These are phyloP conservation scores for Russula abietina DNA, from an alignment of 768 basidiomycete species.

Conservation along the genomic window DNA sequence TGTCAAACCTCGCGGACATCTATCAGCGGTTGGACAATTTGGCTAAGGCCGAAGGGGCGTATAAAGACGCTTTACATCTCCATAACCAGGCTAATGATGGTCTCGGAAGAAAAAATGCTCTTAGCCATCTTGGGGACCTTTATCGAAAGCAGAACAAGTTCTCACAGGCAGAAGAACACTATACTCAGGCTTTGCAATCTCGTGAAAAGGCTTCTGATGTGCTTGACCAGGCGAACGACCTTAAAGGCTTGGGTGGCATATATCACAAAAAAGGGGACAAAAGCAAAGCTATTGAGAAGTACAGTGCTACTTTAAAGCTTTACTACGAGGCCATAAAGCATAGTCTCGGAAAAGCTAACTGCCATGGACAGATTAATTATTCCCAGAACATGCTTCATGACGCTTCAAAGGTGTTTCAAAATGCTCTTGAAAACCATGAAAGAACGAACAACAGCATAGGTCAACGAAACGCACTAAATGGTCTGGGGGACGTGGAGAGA, in stretches of 20 bases:
- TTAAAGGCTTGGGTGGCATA: constrained; percentile 20
- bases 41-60: constrained; percentile 7
- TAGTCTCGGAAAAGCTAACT: constrained; percentile 18
- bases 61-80: constrained; percentile 5
- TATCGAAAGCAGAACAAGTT: constrained; percentile 19
- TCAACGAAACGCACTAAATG: constrained; percentile 15
- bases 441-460: constrained; percentile 12
- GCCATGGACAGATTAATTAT: constrained; percentile 12
- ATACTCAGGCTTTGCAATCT: background rate
- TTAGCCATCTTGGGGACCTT: constrained; percentile 16
- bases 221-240: constrained; percentile 22
- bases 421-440: constrained; percentile 10
- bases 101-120: constrained; percentile 18
- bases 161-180: constrained; percentile 5
- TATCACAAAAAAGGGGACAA: background rate
- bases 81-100: constrained; percentile 11
- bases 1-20: constrained; percentile 13
- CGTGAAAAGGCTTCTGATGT: constrained; percentile 15
- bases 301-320: background rate
- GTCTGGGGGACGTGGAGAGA: constrained; percentile 16
- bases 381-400: background rate
- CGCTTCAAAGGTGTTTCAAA: constrained; percentile 9
- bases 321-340: constrained; percentile 9
- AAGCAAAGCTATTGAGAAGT: background rate
- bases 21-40: constrained; percentile 10